Base-by-base conservation (phyloP, 768 basidiomycete species). In the Lentinula edodes region DNA sequence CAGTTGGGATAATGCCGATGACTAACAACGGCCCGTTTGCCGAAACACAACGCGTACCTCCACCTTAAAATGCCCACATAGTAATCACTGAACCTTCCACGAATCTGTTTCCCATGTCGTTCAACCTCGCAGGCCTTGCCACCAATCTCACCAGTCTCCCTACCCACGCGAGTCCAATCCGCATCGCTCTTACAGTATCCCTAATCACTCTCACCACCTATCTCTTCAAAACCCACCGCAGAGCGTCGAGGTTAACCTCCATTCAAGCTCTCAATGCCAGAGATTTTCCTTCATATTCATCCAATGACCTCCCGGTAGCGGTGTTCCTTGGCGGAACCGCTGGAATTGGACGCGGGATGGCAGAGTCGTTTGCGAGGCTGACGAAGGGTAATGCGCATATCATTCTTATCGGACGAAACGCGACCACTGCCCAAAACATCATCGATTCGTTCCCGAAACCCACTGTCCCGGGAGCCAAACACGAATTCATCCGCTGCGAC, bases 341-440 rank as follows among this genome's bases (percentile, higher is more conserved):
- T 5, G 64, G 64, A 13, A 63, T 65, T 6, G 76, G 76, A 23
- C 66, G 70, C 39, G 74, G 67, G 18, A 69, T 69, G 51, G 75
- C 75, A 0, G 64, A 69, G 53, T 66, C 70, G 16, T 74, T 76
- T 58, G 73, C 74, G 5, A 62, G 65, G 18, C 64, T 72, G 64
- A 71, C 74, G 9, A 69, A 74, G 48, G 74, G 75, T 50, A 70
- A 73, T 61, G 70, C 72, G 23, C 72, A 76, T 60, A 75, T 76
- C 65, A 68, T 76, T 56, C 62, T 76, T 53, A 64, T 70, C 50
- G 75, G 75, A 5, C 69, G 74, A 60, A 75, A 74, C 64, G 64
- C 68, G 45, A 62, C 61, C 23, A 70, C 73, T 15, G 75, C 73
- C 5, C 65, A 75, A 52, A 42, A 58, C 28, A 67, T 72, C 67